These are phyloP conservation scores for Peziza echinospora DNA, from an alignment of 495 filamentous ascomycete genomes.

Conservation along the genomic window DNA sequence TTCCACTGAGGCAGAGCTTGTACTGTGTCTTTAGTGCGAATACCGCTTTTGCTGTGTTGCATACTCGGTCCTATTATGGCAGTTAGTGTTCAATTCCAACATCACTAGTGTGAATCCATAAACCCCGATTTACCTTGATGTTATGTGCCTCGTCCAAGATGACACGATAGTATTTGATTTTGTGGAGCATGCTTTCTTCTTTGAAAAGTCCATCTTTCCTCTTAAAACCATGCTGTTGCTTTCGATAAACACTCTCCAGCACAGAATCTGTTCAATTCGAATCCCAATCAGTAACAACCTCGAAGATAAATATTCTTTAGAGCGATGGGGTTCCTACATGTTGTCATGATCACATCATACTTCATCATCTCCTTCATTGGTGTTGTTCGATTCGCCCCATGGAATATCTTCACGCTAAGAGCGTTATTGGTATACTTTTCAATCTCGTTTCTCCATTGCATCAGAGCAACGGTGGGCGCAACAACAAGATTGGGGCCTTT, in stretches of 20 bases:
- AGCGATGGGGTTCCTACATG: constrained; percentile 22
- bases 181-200: constrained; percentile 71
- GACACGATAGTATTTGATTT: constrained; percentile 68
- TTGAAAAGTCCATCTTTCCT: constrained; percentile 53
- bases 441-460: constrained; percentile 95
- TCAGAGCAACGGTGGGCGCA: constrained; percentile 81
- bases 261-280: constrained; percentile 39
- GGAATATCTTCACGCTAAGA: constrained; percentile 70
- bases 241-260: constrained; percentile 74
- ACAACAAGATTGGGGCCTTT: constrained; percentile 65
- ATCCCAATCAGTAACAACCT: constrained; percentile 6
- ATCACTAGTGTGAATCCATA: no score
- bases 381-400: constrained; percentile 70
- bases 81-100: neutral
- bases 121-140: no score
- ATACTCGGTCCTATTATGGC: constrained; percentile 16
- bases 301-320: no score
- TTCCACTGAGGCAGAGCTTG: constrained; percentile 90
- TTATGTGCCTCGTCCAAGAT: constrained; percentile 93
- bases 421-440: constrained; percentile 73
- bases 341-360: constrained; percentile 88
- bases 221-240: constrained; percentile 76
- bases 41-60: constrained; percentile 24
- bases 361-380: constrained; percentile 48
- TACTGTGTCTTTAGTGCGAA: constrained; percentile 55